These are phyloP conservation scores for Coemansia reversa DNA, from an alignment of 192 early-diverging fungal genomes.

Conservation along the genomic window DNA sequence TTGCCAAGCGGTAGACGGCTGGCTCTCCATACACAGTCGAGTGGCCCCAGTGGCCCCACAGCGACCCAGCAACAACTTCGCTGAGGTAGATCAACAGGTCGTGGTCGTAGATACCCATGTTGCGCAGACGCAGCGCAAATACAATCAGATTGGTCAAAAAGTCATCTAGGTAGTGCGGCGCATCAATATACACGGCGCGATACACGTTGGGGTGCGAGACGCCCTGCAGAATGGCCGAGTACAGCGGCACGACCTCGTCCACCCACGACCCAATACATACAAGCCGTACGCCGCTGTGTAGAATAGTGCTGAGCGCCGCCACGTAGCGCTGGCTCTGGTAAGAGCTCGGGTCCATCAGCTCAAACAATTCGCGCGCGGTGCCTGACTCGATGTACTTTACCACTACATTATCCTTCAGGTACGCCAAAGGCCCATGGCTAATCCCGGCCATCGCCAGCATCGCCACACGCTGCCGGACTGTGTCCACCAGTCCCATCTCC, in stretches of 20 bases:
- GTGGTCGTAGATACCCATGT: slow-evolving; percentile 84
- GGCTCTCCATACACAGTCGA: slow-evolving; percentile 91
- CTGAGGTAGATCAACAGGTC: slow-evolving; percentile 82
- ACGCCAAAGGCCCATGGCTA: slow-evolving; percentile 84
- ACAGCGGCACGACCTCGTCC: slow-evolving; percentile 94
- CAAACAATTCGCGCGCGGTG: slow-evolving; percentile 89
- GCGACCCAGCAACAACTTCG: slow-evolving; percentile 81
- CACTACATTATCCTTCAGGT: slow-evolving; percentile 76
- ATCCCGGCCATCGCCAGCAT: slow-evolving; percentile 94
- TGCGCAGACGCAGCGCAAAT: slow-evolving; percentile 84
- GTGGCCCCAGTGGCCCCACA: slow-evolving; percentile 88
- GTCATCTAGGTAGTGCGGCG: slow-evolving; percentile 73
- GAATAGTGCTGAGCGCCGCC: slow-evolving; percentile 64
- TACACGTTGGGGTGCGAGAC: slow-evolving; percentile 78
- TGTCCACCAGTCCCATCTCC: slow-evolving; percentile 63
- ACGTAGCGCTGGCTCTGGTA: slow-evolving; percentile 69
- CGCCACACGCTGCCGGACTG: slow-evolving; percentile 66
- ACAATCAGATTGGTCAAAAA: slow-evolving; percentile 86
- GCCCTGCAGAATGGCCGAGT: slow-evolving; percentile 70
- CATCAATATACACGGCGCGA: slow-evolving; percentile 89
- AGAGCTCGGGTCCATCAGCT: slow-evolving; percentile 82
- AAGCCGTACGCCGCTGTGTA: slow-evolving; percentile 69
- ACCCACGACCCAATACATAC: slow-evolving; percentile 85
- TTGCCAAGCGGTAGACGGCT: slow-evolving; percentile 72
- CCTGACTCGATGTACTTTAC: slow-evolving; percentile 90